These are phyloP conservation scores for Aegilops sharonensis DNA, from an alignment of 176 grass and related monocot genomes.

Conservation along the genomic window DNA sequence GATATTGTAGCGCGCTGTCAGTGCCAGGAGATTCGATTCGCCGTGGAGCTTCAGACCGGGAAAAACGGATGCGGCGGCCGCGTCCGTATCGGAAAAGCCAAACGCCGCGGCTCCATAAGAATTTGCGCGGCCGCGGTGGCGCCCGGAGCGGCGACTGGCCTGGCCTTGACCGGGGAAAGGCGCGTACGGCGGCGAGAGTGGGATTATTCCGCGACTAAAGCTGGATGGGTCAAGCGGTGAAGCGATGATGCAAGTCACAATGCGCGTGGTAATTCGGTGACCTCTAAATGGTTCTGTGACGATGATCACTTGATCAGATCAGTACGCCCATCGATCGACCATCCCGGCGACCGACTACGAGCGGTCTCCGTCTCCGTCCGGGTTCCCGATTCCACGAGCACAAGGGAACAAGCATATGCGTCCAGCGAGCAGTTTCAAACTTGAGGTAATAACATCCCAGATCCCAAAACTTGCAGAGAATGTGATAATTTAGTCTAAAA, in stretches of 20 bases:
- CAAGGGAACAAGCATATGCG: neutral
- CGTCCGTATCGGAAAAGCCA: neutral
- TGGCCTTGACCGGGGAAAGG: slow-evolving; percentile 3
- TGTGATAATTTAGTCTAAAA: no score
- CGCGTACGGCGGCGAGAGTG: neutral
- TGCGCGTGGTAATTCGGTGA: neutral
- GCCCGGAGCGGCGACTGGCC: neutral
- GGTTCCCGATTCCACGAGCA: neutral
- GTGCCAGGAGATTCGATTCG: neutral
- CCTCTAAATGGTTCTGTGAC: no score
- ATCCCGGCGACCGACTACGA: no score
- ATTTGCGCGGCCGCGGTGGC: neutral
- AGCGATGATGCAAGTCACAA: neutral
- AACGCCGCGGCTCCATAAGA: neutral
- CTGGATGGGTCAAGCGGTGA: neutral
- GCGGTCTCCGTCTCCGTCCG: no score
- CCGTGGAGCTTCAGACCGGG: neutral
- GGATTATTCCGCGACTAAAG: neutral
- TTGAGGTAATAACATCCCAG: no score
- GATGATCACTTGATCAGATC: no score
- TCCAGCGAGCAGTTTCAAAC: slow-evolving; percentile 6
- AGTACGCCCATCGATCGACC: no score
- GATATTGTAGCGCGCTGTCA: neutral
- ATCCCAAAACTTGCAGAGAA: no score
- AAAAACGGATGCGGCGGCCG: neutral